Evolutionary conservation across 768 basidiomycete species (phyloP).

Genomic region (Suillus occidentalis): DNA sequence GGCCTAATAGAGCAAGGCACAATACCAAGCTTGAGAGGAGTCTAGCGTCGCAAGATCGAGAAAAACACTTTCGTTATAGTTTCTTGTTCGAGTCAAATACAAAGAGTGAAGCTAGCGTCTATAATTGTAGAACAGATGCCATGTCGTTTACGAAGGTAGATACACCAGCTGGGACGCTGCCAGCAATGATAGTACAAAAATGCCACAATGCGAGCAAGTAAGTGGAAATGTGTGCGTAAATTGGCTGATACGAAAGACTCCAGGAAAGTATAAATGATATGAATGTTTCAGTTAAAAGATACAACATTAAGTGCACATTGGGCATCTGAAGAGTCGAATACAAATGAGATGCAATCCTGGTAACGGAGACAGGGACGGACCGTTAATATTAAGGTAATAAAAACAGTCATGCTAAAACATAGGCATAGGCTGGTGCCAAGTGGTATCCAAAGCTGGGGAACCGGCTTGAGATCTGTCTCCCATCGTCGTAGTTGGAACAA

Average conservation of each 20-base stretch:
- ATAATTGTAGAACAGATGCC: not conserved
- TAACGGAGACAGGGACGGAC: not conserved
- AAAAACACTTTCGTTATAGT: not conserved
- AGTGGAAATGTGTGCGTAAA: not conserved
- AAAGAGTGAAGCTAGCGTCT: not conserved
- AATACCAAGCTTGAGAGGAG: not conserved
- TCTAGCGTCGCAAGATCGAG: not conserved
- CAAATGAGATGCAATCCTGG: not conserved
- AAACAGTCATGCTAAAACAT: conserved; percentile 27
- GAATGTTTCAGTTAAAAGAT: conserved; percentile 6
- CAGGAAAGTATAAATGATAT: not conserved
- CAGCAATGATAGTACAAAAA: not conserved
- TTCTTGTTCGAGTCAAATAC: not conserved
- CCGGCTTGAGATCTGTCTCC: conserved; percentile 43
- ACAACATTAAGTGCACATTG: conserved; percentile 7
- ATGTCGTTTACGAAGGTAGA: not conserved
- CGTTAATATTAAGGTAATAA: conserved; percentile 3
- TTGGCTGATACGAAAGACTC: conserved; percentile 7
- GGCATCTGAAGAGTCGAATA: not conserved
- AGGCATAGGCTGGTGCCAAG: conserved; percentile 42
- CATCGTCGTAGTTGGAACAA: conserved; percentile 44
- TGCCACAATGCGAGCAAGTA: not conserved
- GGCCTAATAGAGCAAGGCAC: not conserved
- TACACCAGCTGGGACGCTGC: not conserved
- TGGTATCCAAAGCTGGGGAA: conserved; percentile 35